These are phyloP conservation scores for Globisporangium splendens DNA, from an alignment of 352 stramenopile genomes.

Conservation along the genomic window DNA sequence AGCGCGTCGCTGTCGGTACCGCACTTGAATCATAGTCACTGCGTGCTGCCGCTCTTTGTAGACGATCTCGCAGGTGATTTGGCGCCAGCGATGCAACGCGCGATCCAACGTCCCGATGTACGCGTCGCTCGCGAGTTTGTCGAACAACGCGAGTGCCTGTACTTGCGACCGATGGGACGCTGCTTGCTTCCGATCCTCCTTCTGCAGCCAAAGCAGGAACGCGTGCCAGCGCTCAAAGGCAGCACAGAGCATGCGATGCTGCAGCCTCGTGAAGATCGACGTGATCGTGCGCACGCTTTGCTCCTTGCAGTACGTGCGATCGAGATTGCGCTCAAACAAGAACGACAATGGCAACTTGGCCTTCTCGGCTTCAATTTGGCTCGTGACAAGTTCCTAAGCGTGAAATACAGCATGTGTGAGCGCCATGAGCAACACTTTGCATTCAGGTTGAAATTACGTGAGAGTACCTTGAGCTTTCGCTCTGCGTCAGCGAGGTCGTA, in stretches of 20 bases:
- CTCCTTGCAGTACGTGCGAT: conserved; percentile 51
- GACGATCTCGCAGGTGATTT: conserved; percentile 5
- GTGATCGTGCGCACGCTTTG: conserved; percentile 53
- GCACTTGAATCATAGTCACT: conserved; percentile 41
- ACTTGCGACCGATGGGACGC: conserved; percentile 27
- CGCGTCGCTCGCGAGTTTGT: conserved; percentile 50
- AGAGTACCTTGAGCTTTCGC: conserved; percentile 15
- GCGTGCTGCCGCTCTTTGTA: conserved; percentile 25
- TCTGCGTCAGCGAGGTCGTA: conserved; percentile 9
- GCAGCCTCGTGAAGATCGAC: conserved; percentile 64
- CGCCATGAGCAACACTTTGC: background rate
- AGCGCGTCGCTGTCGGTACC: conserved; percentile 34
- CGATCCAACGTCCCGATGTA: conserved; percentile 45
- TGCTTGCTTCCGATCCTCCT: conserved; percentile 22
- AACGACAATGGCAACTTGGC: conserved; percentile 60
- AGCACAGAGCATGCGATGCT: conserved; percentile 49
- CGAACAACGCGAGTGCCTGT: conserved; percentile 42
- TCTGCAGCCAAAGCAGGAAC: conserved; percentile 13
- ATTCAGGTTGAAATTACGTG: background rate
- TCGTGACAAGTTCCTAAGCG: conserved; percentile 25
- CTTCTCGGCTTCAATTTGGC: conserved; percentile 50
- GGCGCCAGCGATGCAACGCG: conserved; percentile 34
- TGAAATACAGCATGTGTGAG: background rate
- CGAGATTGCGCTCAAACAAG: conserved; percentile 70
- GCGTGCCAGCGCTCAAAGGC: conserved; percentile 41